Percentiles rank a stretch among this genome's conserved stretches.
Evolutionary conservation across 176 grass and related monocot genomes (phyloP).

Genomic region (Paspalum vaginatum): DNA sequence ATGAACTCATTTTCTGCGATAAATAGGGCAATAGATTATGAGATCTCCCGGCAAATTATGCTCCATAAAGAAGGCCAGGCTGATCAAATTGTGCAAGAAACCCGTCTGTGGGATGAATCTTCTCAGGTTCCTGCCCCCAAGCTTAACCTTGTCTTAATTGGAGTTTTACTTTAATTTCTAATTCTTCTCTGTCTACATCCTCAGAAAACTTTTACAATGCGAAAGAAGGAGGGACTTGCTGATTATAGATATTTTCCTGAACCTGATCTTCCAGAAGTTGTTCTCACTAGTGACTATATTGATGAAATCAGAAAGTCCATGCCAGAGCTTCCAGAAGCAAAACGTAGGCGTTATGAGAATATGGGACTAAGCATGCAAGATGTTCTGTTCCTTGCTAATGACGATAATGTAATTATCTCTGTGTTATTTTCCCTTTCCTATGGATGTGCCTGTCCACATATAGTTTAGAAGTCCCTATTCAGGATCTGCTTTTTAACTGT

Average conservation of each 20-base stretch:
- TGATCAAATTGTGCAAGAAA: slow-evolving; percentile 97
- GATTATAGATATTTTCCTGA: slow-evolving; percentile 99
- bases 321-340: slow-evolving; percentile 96
- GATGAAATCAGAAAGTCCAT: slow-evolving; percentile 68
- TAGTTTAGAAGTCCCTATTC: slow-evolving; percentile 9
- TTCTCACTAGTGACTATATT: slow-evolving; percentile 69
- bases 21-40: slow-evolving; percentile 91
- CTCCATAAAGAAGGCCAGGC: slow-evolving; percentile 72
- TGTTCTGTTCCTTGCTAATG: slow-evolving; percentile 97
- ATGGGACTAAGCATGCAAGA: slow-evolving; percentile 95
- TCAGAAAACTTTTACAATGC: slow-evolving; percentile 96
- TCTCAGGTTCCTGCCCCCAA: slow-evolving; percentile 60
- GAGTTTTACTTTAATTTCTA: slow-evolving; percentile 36
- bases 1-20: slow-evolving; percentile 96
- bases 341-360: slow-evolving; percentile 86
- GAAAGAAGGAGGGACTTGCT: slow-evolving; percentile 94
- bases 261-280: slow-evolving; percentile 92
- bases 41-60: slow-evolving; percentile 80
- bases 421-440: slow-evolving; percentile 12
- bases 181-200: slow-evolving; percentile 35
- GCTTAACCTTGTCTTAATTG: slow-evolving; percentile 10
- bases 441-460: slow-evolving; percentile 3
- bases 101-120: slow-evolving; percentile 86
- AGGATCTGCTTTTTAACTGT: background rate
- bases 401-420: slow-evolving; percentile 66